phyloP scores from a whole-genome alignment of 192 early-diverging fungal species.

The Coemansia sp. region DNA sequence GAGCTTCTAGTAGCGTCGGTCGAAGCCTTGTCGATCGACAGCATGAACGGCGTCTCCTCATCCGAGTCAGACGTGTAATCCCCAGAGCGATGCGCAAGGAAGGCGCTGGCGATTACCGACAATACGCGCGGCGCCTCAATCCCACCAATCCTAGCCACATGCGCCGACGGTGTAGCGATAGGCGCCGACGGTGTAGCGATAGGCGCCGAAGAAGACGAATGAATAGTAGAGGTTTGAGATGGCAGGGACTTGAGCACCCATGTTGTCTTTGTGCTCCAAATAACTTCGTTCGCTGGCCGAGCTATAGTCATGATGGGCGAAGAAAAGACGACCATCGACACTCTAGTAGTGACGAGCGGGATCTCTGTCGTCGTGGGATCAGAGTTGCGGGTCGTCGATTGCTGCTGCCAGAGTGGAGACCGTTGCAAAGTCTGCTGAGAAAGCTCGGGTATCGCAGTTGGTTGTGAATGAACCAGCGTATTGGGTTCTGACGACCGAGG shows the following conservation, averaged over 20 bases:
- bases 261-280: not conserved
- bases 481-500: too few relatives aligned
- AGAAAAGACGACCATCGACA: not conserved
- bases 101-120: constrained; percentile 6
- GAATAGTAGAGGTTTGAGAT: not conserved
- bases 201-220: not conserved
- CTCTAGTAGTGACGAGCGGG: not conserved
- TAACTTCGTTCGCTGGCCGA: not conserved
- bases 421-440: not conserved
- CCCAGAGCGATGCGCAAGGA: not conserved
- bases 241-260: not conserved
- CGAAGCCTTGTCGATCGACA: not conserved
- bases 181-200: not conserved
- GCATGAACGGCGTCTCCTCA: not conserved
- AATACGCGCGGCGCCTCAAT: constrained; percentile 2
- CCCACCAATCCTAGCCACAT: not conserved
- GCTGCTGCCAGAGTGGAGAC: not conserved
- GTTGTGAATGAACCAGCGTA: not conserved
- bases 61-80: constrained; percentile 4
- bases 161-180: not conserved
- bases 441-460: not conserved
- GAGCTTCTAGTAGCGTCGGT: not conserved
- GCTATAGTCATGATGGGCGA: constrained; percentile 5
- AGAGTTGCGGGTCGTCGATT: not conserved
- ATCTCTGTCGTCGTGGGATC: too few relatives aligned